Base-by-base conservation (phyloP, 169 alveolate species). In the Neospora caninum region DNA sequence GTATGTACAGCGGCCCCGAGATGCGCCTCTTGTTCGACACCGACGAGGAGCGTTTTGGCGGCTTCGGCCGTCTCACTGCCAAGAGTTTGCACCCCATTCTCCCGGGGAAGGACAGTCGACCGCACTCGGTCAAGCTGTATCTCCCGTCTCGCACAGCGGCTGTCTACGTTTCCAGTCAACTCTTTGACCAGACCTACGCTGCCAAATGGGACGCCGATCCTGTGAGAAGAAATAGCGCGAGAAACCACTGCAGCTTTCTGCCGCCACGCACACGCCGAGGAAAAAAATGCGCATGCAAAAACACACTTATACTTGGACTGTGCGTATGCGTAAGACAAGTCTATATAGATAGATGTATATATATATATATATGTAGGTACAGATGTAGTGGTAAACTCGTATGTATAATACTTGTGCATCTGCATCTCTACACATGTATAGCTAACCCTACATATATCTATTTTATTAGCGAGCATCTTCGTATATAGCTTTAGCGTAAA, bases 1-100 rank as follows among this genome's bases (percentile, higher is more conserved):
- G 96, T 91, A 95, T 93, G 94, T 93, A 91, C 92, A 91, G 80
- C 93, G 95, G 82, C 84, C 93, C 95, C 22, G 25, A 9, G 89
- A 92, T 92, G 95, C 92, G 93, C 54, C 93, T 96, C 10, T 39
- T 96, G 54, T 58, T 96, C 82, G 97, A 96, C 84, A 96, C 95
- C 27, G 96, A 96, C 86, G 97, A 96, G 53, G 95, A 43, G 84
- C 94, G 97, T 91, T 96, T 96, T 73, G 97, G 97, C 38, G 97
- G 97, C 6, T 91, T 93, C 54, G 96, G 95, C 29, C 95, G 95
- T 34, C 91, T 93, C 58, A 53, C 91, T 45, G 92, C 95, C 38
- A 87, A 69, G 41, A 87, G 91, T 31, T 93, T 41, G 80, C 95
- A 93, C 38, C 95, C 95, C 39, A 84, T 49, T 20, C 80, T 91